These are phyloP conservation scores for Aspergillus sp. DNA, from an alignment of 2,329 filamentous ascomycete species.

Conservation along the genomic window DNA sequence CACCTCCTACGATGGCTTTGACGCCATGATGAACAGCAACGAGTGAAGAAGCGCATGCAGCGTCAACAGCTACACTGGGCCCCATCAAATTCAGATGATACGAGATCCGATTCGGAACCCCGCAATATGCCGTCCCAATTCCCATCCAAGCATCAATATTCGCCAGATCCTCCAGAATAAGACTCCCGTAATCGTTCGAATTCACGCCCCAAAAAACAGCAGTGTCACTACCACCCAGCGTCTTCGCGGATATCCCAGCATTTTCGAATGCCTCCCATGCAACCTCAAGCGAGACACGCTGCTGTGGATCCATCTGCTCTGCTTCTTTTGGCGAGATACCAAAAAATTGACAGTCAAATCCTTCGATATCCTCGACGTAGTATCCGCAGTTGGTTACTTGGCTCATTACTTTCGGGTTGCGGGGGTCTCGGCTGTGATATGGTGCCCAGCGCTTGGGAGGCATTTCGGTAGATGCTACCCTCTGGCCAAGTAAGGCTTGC, in stretches of 20 bases:
- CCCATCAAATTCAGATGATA: constrained; percentile 20
- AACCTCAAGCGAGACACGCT: constrained; percentile 20
- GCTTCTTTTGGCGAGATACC: constrained; percentile 23
- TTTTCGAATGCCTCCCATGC: constrained; percentile 18
- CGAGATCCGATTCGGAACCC: constrained; percentile 23
- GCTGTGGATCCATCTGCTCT: constrained; percentile 23
- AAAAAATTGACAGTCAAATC: constrained; percentile 25
- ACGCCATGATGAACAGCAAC: constrained; percentile 16
- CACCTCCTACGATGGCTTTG: constrained; percentile 8
- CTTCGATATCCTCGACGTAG: constrained; percentile 20
- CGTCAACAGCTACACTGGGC: constrained; percentile 16
- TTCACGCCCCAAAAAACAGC: constrained; percentile 27
- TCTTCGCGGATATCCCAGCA: constrained; percentile 13
- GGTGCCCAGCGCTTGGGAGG: constrained; percentile 27
- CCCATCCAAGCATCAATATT: constrained; percentile 35
- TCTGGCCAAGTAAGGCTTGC: constrained; percentile 24
- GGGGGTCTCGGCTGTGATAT: constrained; percentile 19
- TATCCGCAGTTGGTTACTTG: constrained; percentile 23
- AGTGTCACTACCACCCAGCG: constrained; percentile 20
- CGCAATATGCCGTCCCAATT: constrained; percentile 34
- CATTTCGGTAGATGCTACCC: constrained; percentile 22
- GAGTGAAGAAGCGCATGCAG: constrained; percentile 18
- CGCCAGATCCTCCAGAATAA: constrained; percentile 32
- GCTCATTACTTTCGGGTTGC: constrained; percentile 19
- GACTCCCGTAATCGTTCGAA: constrained; percentile 31